phyloP scores from a whole-genome alignment of 2,329 filamentous ascomycete genomes.

The Cladorrhinum sp. region DNA sequence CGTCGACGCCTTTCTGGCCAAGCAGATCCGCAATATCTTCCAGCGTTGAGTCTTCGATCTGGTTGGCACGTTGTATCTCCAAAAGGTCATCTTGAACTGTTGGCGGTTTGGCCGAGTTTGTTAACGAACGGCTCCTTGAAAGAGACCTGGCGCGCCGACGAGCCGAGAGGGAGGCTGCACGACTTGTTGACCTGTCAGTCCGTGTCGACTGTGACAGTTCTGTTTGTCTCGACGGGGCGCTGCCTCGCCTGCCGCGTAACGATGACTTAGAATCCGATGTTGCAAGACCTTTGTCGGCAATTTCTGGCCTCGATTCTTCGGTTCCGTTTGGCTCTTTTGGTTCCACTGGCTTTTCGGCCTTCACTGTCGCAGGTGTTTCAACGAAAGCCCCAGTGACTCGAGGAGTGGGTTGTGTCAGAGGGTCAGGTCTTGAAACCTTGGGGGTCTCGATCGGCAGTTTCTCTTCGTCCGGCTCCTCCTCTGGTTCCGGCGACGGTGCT shows the following conservation, averaged over 20 bases:
- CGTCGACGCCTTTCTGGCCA: constrained; percentile 25
- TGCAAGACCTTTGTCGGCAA: not conserved
- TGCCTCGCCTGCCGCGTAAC: constrained; percentile 13
- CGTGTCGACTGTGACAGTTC: constrained; percentile 22
- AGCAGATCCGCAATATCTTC: constrained; percentile 56
- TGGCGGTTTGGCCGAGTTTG: constrained; percentile 53
- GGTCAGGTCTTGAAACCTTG: constrained; percentile 43
- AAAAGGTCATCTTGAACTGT: constrained; percentile 55
- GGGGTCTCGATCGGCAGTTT: constrained; percentile 46
- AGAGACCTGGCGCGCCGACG: constrained; percentile 30
- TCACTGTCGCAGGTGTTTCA: constrained; percentile 52
- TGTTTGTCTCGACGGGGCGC: constrained; percentile 10
- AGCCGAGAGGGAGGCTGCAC: constrained; percentile 21
- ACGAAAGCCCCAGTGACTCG: constrained; percentile 55
- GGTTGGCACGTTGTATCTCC: constrained; percentile 50
- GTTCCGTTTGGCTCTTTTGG: not conserved
- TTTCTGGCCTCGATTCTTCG: not conserved
- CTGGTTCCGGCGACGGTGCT: constrained; percentile 45
- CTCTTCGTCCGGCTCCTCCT: constrained; percentile 37
- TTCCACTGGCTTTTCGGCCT: constrained; percentile 34
- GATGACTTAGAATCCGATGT: constrained; percentile 1
- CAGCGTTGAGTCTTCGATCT: constrained; percentile 59
- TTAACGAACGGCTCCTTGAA: constrained; percentile 45
- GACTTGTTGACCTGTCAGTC: constrained; percentile 17
- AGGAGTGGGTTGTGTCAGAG: constrained; percentile 51